phyloP scores from a whole-genome alignment of 176 grass and related monocot species.

The Cymbopogon citratus region DNA sequence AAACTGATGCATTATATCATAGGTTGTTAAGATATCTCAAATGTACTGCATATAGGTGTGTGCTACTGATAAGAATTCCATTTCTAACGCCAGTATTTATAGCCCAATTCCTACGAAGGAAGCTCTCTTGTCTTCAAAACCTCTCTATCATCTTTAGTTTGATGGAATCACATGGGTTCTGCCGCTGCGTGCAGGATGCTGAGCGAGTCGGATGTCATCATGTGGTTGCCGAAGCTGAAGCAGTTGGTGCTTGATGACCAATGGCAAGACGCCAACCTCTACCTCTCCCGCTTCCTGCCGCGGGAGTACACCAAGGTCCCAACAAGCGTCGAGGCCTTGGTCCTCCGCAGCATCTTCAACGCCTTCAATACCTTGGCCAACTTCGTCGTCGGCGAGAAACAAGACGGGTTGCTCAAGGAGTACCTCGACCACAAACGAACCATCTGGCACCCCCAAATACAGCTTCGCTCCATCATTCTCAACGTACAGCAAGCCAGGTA shows the following conservation, averaged over 20 bases:
- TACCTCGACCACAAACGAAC: neutral
- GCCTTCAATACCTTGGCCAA: neutral
- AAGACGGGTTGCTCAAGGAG: rapidly evolving
- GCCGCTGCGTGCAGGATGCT: neutral
- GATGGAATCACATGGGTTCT: too few species aligned
- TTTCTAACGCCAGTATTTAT: too few species aligned
- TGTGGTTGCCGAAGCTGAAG: neutral
- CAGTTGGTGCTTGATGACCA: neutral
- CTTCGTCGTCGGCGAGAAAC: neutral
- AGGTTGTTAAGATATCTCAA: too few species aligned
- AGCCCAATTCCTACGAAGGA: too few species aligned
- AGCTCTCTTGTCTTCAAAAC: too few species aligned
- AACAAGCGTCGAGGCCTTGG: neutral
- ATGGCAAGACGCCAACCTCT: neutral
- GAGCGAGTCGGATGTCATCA: neutral
- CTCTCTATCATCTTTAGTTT: too few species aligned
- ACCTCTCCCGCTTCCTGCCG: neutral
- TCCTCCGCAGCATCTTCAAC: neutral
- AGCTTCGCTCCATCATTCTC: neutral
- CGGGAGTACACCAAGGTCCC: too few species aligned
- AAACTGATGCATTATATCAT: too few species aligned
- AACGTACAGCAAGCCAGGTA: neutral
- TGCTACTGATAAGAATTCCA: too few species aligned
- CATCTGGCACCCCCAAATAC: neutral
- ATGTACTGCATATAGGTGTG: too few species aligned